phyloP scores from a whole-genome alignment of 495 filamentous ascomycete species.

The Astrocystis sublimbata region DNA sequence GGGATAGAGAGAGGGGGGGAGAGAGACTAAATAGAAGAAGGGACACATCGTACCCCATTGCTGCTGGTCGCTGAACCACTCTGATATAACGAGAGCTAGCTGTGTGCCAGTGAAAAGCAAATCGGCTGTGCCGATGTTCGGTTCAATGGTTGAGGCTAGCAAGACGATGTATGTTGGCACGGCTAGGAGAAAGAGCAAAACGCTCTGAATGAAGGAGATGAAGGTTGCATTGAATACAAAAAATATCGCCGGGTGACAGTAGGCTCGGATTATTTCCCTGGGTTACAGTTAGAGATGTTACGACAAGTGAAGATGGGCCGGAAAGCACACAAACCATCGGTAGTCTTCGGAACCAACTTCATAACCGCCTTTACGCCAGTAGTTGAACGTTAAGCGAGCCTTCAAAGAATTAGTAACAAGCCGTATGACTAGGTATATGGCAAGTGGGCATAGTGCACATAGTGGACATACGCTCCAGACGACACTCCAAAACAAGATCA shows the following conservation, averaged over 20 bases:
- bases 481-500: constrained; percentile 65
- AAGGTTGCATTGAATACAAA: constrained; percentile 85
- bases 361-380: constrained; percentile 95
- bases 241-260: constrained; percentile 57
- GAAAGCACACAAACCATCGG: constrained; percentile 61
- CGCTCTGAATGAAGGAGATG: constrained; percentile 81
- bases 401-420: constrained; percentile 18
- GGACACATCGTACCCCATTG: constrained; percentile 83
- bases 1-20: too few relatives aligned
- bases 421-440: not conserved
- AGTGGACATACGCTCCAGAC: constrained; percentile 75
- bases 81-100: constrained; percentile 69
- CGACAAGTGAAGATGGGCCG: not conserved
- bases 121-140: constrained; percentile 57
- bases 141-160: constrained; percentile 45
- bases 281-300: constrained; percentile 1
- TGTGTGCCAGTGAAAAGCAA: constrained; percentile 65
- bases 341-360: constrained; percentile 88
- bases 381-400: constrained; percentile 86
- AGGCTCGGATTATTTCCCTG: constrained; percentile 50
- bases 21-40: too few relatives aligned
- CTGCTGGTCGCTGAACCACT: constrained; percentile 85
- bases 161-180: constrained; percentile 83
- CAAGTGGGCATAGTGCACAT: not conserved
- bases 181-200: constrained; percentile 74